Percentiles rank a stretch among this genome's conserved stretches.
phyloP scores from a whole-genome alignment of 257 asterid genomes.

The Gentiana straminea region DNA sequence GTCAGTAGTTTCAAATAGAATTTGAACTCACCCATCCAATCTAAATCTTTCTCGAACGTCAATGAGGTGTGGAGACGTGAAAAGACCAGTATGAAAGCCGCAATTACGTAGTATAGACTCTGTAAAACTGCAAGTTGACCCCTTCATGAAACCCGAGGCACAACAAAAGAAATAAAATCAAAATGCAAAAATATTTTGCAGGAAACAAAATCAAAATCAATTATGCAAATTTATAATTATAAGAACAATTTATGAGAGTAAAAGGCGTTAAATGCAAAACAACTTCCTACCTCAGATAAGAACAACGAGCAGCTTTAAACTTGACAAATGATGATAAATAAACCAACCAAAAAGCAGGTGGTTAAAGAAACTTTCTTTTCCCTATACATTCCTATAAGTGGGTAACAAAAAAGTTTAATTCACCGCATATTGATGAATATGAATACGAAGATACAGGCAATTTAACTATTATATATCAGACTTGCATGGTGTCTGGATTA shows the following conservation, averaged over 20 bases:
- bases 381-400: no score
- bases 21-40: conserved; percentile 60
- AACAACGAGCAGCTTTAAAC: not conserved
- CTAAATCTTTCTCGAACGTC: conserved; percentile 95
- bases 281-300: not conserved
- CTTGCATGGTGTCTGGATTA: not conserved
- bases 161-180: conserved; percentile 15
- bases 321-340: not conserved
- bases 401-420: not conserved
- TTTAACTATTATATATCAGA: not conserved
- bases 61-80: conserved; percentile 96
- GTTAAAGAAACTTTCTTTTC: not conserved
- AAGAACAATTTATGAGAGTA: not conserved
- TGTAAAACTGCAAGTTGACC: conserved; percentile 82
- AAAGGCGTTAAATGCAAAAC: not conserved
- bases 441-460: no score
- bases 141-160: conserved; percentile 42
- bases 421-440: no score
- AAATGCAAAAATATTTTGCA: not conserved
- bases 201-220: not conserved
- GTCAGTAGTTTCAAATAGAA: no score
- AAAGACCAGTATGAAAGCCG: conserved; percentile 88
- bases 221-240: not conserved
- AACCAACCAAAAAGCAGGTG: not conserved
- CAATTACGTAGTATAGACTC: conserved; percentile 86